Evolutionary conservation across 148 eudicot genomes (phyloP), one percentile per base, ranked within the genome.

Genomic region (Nepenthes mirabilis): DNA sequence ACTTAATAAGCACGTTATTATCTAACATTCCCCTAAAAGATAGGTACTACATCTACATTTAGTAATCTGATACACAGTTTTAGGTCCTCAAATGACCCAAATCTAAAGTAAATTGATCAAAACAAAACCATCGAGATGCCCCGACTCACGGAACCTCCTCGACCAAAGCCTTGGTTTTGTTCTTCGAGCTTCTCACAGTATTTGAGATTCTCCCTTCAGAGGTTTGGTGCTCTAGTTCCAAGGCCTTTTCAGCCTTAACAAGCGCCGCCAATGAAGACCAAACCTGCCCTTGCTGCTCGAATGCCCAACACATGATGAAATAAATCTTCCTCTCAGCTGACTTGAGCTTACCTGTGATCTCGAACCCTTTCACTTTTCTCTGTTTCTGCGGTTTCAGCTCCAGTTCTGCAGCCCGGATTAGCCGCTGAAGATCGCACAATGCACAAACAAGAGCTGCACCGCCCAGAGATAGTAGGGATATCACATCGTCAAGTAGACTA

Each of bases 251-350:
- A 0, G 77, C 82, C 58, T 65, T 65, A 48, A 91, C 82, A 34
- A 77, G 50, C n/a, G 64, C 72, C 34, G 86, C 77, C 61, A 88
- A 57, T 0, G 90, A 72, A 70, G 77, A 72, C 93, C 95, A 91
- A 7, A 74, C 80, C 56, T 88, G 85, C 34, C 33, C 70, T 45
- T 73, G 75, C 77, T 93, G 98, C 77, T 86, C 96, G 51, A 82
- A 77, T 37, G 72, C 95, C 98, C 98, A 93, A 65, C 91, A 93
- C 88, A 78, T 81, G 0, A 93, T 70, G 59, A 86, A 93, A 61
- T 82, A 80, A 34, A 82, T 66, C 74, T 93, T 93, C 72, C 87
- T 68, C 66, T 72, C 85, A 5, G 77, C 85, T 36, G 73, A 65
- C 73, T 93, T 93, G 35, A 93, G 77, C 75, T 79, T 88, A 36